Evolutionary conservation across 1,139 yeast species (phyloP).

Genomic region (Yamadazyma triangularis): DNA sequence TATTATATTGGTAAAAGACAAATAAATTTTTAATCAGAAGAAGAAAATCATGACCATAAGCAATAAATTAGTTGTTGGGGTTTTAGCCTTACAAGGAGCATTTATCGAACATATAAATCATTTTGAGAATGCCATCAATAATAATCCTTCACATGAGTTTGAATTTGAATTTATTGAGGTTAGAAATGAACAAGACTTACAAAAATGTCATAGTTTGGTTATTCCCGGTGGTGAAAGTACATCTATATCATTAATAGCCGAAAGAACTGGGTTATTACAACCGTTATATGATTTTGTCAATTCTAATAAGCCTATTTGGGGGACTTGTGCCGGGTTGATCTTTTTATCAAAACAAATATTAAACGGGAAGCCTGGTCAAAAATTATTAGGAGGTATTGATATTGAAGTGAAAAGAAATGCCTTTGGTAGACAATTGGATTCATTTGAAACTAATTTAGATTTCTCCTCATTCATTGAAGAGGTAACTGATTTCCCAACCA

Average conservation of each 20-base stretch:
- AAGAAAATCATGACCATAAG: constrained; percentile 17
- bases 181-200: constrained; percentile 47
- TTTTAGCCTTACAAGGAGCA: constrained; percentile 79
- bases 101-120: constrained; percentile 66
- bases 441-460: constrained; percentile 51
- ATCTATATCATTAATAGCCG: constrained; percentile 68
- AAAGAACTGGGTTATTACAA: constrained; percentile 53
- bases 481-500: constrained; percentile 46
- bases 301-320: constrained; percentile 64
- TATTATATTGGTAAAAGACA: too few relatives aligned
- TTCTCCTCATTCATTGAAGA: constrained; percentile 44
- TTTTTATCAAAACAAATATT: constrained; percentile 54
- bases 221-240: constrained; percentile 87
- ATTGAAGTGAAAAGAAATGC: constrained; percentile 68
- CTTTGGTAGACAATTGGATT: constrained; percentile 74
- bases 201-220: constrained; percentile 53
- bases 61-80: constrained; percentile 46
- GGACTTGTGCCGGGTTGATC: constrained; percentile 84
- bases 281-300: constrained; percentile 53
- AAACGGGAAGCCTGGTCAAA: constrained; percentile 56
- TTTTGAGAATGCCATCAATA: constrained; percentile 32
- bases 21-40: too few relatives aligned
- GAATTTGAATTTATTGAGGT: constrained; percentile 41
- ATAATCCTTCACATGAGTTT: constrained; percentile 12
- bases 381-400: constrained; percentile 61